Evolutionary conservation across 176 grass and related monocot species (phyloP).

Genomic region (Eleusine indica): DNA sequence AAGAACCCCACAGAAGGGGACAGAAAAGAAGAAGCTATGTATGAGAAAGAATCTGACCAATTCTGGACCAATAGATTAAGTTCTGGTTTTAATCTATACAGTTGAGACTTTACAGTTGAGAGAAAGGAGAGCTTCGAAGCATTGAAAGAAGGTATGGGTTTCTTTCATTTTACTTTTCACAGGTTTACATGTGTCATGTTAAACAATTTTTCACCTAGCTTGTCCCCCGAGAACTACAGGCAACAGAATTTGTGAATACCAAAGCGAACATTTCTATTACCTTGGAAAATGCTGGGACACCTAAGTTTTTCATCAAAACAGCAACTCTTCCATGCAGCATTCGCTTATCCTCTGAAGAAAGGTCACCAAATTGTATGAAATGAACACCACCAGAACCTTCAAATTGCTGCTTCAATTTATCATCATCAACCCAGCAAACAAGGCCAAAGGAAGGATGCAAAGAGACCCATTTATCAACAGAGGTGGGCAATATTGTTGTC

Average conservation of each 20-base stretch:
- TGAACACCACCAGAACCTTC: slow-evolving; percentile 51
- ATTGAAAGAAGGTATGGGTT: background rate
- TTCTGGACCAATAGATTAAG: no score
- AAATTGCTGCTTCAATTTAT: slow-evolving; percentile 75
- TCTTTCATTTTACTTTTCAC: slow-evolving; percentile 27
- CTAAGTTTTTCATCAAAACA: slow-evolving; percentile 68
- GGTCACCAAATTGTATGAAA: slow-evolving; percentile 72
- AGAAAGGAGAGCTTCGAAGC: no score
- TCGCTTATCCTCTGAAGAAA: slow-evolving; percentile 64
- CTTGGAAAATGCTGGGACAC: slow-evolving; percentile 88
- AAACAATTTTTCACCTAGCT: background rate
- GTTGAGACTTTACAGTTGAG: no score
- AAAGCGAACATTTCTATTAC: slow-evolving; percentile 48
- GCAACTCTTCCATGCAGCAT: slow-evolving; percentile 64
- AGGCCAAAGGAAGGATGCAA: slow-evolving; percentile 92
- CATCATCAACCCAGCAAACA: slow-evolving; percentile 90
- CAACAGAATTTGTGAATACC: background rate
- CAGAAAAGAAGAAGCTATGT: no score
- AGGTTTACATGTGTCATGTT: slow-evolving; percentile 10
- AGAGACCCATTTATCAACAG: slow-evolving; percentile 90
- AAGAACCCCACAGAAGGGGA: no score
- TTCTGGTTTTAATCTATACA: no score
- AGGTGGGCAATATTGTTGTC: slow-evolving; percentile 77
- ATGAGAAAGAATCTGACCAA: no score
- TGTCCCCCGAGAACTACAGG: slow-evolving; percentile 12